Percentiles rank a stretch among this genome's conserved stretches.
phyloP scores from a whole-genome alignment of 768 basidiomycete genomes.

The Amanita fuliginea region DNA sequence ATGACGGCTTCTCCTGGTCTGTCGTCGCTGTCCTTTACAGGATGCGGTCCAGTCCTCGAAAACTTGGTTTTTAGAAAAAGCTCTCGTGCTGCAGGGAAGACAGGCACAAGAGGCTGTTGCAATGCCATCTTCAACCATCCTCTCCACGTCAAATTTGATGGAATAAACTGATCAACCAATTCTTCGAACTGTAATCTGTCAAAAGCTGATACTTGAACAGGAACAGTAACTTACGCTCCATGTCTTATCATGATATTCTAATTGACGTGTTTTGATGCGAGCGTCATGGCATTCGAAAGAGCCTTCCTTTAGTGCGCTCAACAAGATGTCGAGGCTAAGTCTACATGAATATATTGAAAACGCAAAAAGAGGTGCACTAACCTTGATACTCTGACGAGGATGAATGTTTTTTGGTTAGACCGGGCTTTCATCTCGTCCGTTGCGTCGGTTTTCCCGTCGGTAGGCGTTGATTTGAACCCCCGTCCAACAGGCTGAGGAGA shows the following conservation, averaged over 20 bases:
- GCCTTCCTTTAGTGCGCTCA: constrained; percentile 74
- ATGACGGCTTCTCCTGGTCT: constrained; percentile 10
- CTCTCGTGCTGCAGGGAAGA: constrained; percentile 70
- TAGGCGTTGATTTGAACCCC: background rate
- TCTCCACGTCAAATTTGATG: constrained; percentile 66
- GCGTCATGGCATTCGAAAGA: constrained; percentile 80
- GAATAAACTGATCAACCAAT: constrained; percentile 68
- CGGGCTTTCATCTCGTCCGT: constrained; percentile 76
- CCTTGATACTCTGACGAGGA: constrained; percentile 69
- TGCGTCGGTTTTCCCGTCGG: constrained; percentile 35
- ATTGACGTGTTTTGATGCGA: constrained; percentile 65
- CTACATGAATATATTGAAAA: constrained; percentile 9
- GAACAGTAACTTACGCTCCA: constrained; percentile 51
- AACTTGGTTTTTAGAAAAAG: constrained; percentile 70
- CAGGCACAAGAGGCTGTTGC: constrained; percentile 68
- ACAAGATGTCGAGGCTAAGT: constrained; percentile 51
- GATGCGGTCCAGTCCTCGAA: constrained; percentile 25
- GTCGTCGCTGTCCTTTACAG: constrained; percentile 11
- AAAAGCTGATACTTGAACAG: background rate
- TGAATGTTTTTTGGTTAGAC: constrained; percentile 75
- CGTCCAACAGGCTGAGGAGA: background rate
- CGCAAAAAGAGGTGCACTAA: constrained; percentile 15
- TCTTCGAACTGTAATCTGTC: constrained; percentile 54
- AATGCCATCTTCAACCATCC: constrained; percentile 81
- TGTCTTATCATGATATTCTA: constrained; percentile 76